A percentile compares a stretch with the other conserved stretches of the same genome.
Evolutionary conservation across 2,329 filamentous ascomycete species (phyloP).

Genomic region (Fusarium albidum): DNA sequence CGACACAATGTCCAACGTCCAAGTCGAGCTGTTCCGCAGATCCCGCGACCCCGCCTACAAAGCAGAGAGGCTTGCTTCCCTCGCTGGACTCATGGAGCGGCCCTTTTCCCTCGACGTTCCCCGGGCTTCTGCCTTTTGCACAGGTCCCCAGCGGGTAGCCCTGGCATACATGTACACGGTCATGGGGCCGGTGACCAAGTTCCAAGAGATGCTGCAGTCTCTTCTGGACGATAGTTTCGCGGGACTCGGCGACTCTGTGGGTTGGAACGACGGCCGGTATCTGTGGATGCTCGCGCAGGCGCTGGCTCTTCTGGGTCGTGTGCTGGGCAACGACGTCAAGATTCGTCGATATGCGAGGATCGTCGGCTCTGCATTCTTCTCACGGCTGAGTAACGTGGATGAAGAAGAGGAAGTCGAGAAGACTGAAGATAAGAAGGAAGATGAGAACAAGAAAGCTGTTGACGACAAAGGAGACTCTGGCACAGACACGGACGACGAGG

Average conservation of each 20-base stretch:
- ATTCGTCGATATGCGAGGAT: not conserved
- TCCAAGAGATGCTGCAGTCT: not conserved
- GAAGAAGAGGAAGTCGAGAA: not conserved
- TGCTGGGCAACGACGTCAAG: not conserved
- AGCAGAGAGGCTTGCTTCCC: not conserved
- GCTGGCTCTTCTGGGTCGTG: not conserved
- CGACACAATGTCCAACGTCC: not conserved
- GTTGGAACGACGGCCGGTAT: not conserved
- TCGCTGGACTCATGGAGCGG: not conserved
- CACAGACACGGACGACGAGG: not conserved
- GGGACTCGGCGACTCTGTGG: not conserved
- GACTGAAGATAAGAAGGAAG: not conserved
- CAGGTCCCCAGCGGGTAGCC: not conserved
- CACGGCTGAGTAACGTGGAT: not conserved
- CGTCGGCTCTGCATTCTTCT: not conserved
- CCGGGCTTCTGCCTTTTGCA: not conserved
- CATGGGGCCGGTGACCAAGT: constrained; percentile 4
- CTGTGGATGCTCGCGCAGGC: not conserved
- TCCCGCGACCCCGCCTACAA: constrained; percentile 1
- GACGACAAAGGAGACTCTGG: not conserved
- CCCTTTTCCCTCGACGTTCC: not conserved
- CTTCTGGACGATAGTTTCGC: not conserved
- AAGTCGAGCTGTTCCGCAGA: constrained; percentile 9
- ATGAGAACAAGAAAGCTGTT: not conserved
- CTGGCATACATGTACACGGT: constrained; percentile 14